These are phyloP conservation scores for Mycena maculata DNA, from an alignment of 768 basidiomycete species.

Conservation along the genomic window DNA sequence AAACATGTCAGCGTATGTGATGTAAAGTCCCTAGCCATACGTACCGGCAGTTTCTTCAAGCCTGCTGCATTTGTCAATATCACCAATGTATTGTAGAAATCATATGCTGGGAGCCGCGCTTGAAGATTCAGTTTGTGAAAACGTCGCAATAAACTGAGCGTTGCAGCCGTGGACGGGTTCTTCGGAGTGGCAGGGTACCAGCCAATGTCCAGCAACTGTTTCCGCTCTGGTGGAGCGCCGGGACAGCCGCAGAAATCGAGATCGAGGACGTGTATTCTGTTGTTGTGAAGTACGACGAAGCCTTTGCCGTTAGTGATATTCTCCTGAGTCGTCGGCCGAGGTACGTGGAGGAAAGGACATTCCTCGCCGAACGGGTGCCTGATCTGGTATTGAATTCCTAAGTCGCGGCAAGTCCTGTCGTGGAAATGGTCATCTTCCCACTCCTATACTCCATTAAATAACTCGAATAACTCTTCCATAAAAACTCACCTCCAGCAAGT, in stretches of 20 bases:
- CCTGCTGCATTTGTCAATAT: constrained; percentile 1
- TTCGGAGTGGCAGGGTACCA: constrained; percentile 40
- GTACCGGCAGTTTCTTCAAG: neutral
- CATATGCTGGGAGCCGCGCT: constrained; percentile 12
- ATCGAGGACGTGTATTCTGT: constrained; percentile 34
- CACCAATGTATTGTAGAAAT: constrained; percentile 23
- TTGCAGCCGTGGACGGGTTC: constrained; percentile 37
- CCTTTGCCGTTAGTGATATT: neutral
- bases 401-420: neutral
- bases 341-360: constrained; percentile 22
- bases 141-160: constrained; percentile 29
- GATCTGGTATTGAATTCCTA: constrained; percentile 31
- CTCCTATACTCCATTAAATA: constrained; percentile 14
- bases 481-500: constrained; percentile 35
- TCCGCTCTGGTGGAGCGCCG: neutral
- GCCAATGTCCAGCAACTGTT: constrained; percentile 33
- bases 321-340: neutral
- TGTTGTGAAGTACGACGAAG: constrained; percentile 38
- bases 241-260: constrained; percentile 39
- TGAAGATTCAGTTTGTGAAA: constrained; percentile 38
- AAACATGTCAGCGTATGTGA: no score
- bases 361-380: constrained; percentile 31
- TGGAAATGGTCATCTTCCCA: constrained; percentile 37
- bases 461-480: neutral
- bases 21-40: neutral